Base-by-base conservation (phyloP, 352 stramenopile genomes). In the Phytophthora cactorum region DNA sequence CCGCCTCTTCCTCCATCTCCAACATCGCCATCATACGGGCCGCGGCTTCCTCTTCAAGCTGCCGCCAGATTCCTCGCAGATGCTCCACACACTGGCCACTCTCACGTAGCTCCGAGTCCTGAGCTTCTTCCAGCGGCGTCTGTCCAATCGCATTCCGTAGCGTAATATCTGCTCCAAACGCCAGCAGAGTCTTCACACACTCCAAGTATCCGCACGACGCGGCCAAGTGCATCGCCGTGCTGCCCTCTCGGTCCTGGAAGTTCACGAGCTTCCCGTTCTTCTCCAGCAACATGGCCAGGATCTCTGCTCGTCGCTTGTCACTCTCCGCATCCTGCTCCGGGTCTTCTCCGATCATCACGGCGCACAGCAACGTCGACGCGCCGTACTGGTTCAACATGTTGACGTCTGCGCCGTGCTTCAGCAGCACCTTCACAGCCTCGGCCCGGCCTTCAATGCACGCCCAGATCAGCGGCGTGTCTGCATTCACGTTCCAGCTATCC, bases 11-110 rank as follows among this genome's bases (percentile, higher is more conserved):
- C 52, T 95, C 87, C 77, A 93, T 88, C 68, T 95, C 85, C 2
- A 95, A 69, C 87, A 95, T 95, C 6, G 78, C 75, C 72, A 92
- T 86, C 87, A 93, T 95, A 1, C 86, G 79, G 14, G 79, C 76
- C 0, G 86, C 81, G 1, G 86, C 87, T 61, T 95, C 85, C 56
- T 95, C 85, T 68, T 95, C 87, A 12, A 95, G 60, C 12, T 79
- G 69, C 15, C 79, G 77, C 87, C 87, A 95, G 28, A 91, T 86
- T 10, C 60, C 66, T 14, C 78, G 81, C 46, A 95, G 45, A 25
- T 89, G 75, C 7, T 78, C 72, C 3, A 93, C 79, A 59, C 87
- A 95, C 31, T 70, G 52, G 14, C 75, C 76, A 43, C 84, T 93
- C 51, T 84, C 75, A 14, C 68, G 59, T 31, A 91, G 59, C 5